These are phyloP conservation scores for Blattamonas nauphoetae DNA, from an alignment of 78 protist species.

Conservation along the genomic window DNA sequence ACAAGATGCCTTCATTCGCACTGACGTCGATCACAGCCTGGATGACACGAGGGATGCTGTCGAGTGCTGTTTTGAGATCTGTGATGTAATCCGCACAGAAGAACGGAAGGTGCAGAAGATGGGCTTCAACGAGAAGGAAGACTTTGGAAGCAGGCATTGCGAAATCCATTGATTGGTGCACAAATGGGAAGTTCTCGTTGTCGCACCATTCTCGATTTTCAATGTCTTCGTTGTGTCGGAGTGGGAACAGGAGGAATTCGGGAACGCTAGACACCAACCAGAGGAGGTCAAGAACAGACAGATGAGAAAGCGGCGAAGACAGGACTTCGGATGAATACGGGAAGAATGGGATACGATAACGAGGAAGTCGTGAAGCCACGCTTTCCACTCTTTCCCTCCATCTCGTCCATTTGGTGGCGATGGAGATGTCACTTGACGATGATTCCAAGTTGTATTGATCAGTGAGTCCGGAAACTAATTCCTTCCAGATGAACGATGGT, in stretches of 20 bases:
- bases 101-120: slow-evolving; percentile 52
- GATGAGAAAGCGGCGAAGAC: not conserved
- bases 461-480: too few relatives aligned
- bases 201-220: not conserved
- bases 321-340: not conserved
- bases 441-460: slow-evolving; percentile 44
- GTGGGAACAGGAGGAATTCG: not conserved
- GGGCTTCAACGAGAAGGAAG: slow-evolving; percentile 77
- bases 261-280: not conserved
- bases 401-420: slow-evolving; percentile 33
- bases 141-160: slow-evolving; percentile 79
- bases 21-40: slow-evolving; percentile 79
- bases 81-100: slow-evolving; percentile 87
- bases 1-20: slow-evolving; percentile 39
- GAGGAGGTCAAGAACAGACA: not conserved
- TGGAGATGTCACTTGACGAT: slow-evolving; percentile 9
- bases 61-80: slow-evolving; percentile 85
- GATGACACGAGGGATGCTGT: slow-evolving; percentile 73
- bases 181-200: slow-evolving; percentile 50
- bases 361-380: not conserved
- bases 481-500: too few relatives aligned
- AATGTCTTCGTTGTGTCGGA: slow-evolving; percentile 4
- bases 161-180: not conserved
- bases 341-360: not conserved
- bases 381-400: not conserved